phyloP scores from a whole-genome alignment of 805 yeast genomes.

The Suhomyces canberraensis region DNA sequence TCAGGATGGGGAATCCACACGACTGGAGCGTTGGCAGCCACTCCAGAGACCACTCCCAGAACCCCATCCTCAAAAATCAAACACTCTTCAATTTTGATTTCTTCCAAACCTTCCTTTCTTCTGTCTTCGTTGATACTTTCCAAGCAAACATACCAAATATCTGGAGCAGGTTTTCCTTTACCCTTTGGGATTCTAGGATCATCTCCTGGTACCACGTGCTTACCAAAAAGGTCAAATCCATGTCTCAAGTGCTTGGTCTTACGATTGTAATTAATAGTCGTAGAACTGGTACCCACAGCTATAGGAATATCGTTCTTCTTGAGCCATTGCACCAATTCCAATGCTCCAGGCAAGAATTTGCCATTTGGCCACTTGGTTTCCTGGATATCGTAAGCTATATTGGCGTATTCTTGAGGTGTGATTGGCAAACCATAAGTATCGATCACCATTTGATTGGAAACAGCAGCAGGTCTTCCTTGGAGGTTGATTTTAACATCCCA shows the following conservation, averaged over 20 bases:
- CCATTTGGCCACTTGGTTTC: constrained; percentile 59
- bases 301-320: constrained; percentile 60
- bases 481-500: constrained; percentile 88
- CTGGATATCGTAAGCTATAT: constrained; percentile 53
- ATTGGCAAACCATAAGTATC: constrained; percentile 64
- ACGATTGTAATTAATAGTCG: constrained; percentile 52
- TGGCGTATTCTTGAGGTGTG: constrained; percentile 62
- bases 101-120: constrained; percentile 33
- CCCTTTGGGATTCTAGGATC: constrained; percentile 80
- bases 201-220: constrained; percentile 82
- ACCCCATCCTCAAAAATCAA: constrained; percentile 93
- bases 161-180: constrained; percentile 90
- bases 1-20: constrained; percentile 91
- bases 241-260: constrained; percentile 70
- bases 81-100: constrained; percentile 72
- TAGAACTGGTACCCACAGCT: constrained; percentile 89
- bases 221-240: constrained; percentile 61
- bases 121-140: constrained; percentile 60
- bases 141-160: constrained; percentile 85
- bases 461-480: constrained; percentile 90
- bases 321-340: constrained; percentile 58
- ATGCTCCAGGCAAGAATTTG: constrained; percentile 80
- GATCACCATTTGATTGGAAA: constrained; percentile 62
- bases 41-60: constrained; percentile 86
- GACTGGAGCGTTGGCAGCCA: constrained; percentile 79